Evolutionary conservation across 768 basidiomycete species (phyloP).

Genomic region (Pleurotus cornucopiae): DNA sequence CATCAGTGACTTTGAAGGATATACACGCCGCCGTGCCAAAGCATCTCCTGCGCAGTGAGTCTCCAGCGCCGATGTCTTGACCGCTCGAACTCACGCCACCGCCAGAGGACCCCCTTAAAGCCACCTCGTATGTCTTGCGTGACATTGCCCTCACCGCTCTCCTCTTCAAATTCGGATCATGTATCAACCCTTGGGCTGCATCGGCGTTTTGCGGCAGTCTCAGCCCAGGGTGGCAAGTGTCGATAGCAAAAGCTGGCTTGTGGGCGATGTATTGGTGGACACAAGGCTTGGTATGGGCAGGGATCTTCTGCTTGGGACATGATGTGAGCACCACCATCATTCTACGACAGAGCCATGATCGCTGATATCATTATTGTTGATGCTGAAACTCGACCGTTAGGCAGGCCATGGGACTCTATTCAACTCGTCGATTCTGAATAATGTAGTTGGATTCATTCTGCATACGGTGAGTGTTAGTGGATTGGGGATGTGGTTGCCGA

Average conservation of each 20-base stretch:
- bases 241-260: conserved; percentile 25
- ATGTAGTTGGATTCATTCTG: conserved; percentile 43
- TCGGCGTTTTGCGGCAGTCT: conserved; percentile 35
- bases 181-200: conserved; percentile 36
- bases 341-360: too few species aligned
- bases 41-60: conserved; percentile 40
- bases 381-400: conserved; percentile 11
- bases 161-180: conserved; percentile 39
- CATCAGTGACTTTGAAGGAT: conserved; percentile 45
- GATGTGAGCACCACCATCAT: conserved; percentile 19
- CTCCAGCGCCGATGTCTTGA: not conserved
- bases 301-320: conserved; percentile 44
- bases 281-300: conserved; percentile 47
- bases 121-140: conserved; percentile 39
- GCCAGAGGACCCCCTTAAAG: conserved; percentile 32
- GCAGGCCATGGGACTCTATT: conserved; percentile 42
- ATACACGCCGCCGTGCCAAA: conserved; percentile 55
- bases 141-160: conserved; percentile 37
- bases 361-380: too few species aligned
- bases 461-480: conserved; percentile 30
- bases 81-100: not conserved
- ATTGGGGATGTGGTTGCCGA: not conserved
- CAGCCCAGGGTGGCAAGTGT: conserved; percentile 24
- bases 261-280: conserved; percentile 49
- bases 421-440: conserved; percentile 30